Base-by-base conservation (phyloP, 768 basidiomycete species). In the Mycena chlorophos region DNA sequence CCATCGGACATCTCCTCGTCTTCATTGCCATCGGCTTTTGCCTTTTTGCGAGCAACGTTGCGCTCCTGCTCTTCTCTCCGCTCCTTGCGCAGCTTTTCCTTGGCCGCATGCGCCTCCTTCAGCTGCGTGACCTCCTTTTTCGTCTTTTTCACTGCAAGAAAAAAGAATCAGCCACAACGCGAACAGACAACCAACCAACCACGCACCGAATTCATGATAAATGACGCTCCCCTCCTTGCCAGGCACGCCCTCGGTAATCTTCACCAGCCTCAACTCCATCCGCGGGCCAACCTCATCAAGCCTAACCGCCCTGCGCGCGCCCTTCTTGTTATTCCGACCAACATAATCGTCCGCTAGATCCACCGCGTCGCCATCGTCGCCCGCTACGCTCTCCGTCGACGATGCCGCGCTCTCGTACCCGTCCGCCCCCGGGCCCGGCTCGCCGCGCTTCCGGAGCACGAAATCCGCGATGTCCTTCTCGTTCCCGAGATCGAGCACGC, bases 401-500 rank as follows among this genome's bases (percentile, higher is more conserved):
- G 87, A 88, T n/a, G 84, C 85, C 10, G 87, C 87, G 51, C 84
- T 86, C 71, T 94, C 87, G 65, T 92, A 88, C 20, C 90, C 85
- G 42, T 85, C 80, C n/a, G n/a, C n/a, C n/a, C n/a, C n/a, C 16
- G 83, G 83, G 16, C 80, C 80, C 43, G 77, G 66, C 52, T 86
- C 82, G 16, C 88, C 88, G 49, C 77, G 75, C 64, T 80, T 84
- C 26, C 91, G 75, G 34, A 98, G 79, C 63, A 99, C 71, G 68
- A 97, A 99, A 69, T 99, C 96, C 2, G 96, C 93, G 26, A 99
- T 88, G 66, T 99, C 97, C 67, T 89, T 87, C 68, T 96, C 94
- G 59, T 86, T 89, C 8, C 90, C 86, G 13, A 99, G 82, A 68
- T 99, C 86, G 17, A 94, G 77, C 23, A 92, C 66, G 2, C 75